Evolutionary conservation across 192 early-diverging fungal genomes (phyloP), one percentile per base, ranked within the genome.

Genomic region (Rhizophlyctis rosea): DNA sequence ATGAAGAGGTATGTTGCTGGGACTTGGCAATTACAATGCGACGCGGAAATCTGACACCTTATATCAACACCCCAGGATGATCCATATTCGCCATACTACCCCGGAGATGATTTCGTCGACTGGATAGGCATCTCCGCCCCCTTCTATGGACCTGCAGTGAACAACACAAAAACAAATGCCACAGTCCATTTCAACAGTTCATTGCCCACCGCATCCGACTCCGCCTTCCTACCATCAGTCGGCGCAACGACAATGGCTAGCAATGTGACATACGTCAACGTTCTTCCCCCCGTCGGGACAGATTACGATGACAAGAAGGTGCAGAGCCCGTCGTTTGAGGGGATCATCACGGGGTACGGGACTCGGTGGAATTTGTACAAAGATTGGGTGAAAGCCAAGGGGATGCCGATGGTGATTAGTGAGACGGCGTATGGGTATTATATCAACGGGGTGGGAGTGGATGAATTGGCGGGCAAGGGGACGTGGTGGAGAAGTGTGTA

Each of bases 1-100:
- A 76, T 56, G 57, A 52, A 11, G 13, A 70, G 39, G 64, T 65
- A 47, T 33, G 64, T 57, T 16, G 4, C 2, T n/a, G 21, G 13
- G 31, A 1, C 11, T 66, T 9, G 47, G 18, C 18, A n/a, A 23
- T 18, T 23, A 48, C 23, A 48, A 23, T n/a, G 23, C 47, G 18
- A 48, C 1, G 23, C 0, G 18, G 23, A 23, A 23, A 47, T 47
- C 47, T 47, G 47, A 47, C 47, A 0, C 47, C 34, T 24, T 27
- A n/a, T 32, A 21, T 69, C 14, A 34, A 27, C 14, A 21, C 27
- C 13, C 3, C 35, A 54, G 58, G 78, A 79, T 52, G 78, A 79
- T 58, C 78, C 78, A 2, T 79, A 67, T 34, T 33, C 60, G 5
- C 78, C 78, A 13, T 79, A 73, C 63, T 79, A 65, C 39, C 78